Percentiles rank a stretch among this genome's conserved stretches.
Evolutionary conservation across 1,284 basidiomycete genomes (phyloP).

Genomic region (Ustilago sp.): DNA sequence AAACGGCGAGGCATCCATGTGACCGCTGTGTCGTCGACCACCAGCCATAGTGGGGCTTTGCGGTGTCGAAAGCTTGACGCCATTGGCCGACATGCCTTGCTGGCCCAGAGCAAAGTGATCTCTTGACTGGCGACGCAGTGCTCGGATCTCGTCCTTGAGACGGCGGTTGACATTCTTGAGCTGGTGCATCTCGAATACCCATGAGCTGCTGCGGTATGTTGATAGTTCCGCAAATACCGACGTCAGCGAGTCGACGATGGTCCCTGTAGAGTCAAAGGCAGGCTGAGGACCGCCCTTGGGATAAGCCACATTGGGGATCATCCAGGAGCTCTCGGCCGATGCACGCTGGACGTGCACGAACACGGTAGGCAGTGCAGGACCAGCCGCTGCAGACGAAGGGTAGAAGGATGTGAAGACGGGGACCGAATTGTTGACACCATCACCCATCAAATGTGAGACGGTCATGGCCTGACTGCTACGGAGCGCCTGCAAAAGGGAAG

Average conservation of each 20-base stretch:
- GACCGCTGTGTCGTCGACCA: slow-evolving; percentile 27
- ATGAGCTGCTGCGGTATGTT: slow-evolving; percentile 55
- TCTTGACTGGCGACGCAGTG: slow-evolving; percentile 45
- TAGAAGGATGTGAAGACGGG: slow-evolving; percentile 61
- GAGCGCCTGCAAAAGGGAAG: slow-evolving; percentile 56
- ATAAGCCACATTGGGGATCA: slow-evolving; percentile 50
- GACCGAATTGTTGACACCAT: slow-evolving; percentile 40
- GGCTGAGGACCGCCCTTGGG: slow-evolving; percentile 50
- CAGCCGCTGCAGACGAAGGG: slow-evolving; percentile 53
- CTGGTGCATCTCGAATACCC: slow-evolving; percentile 66
- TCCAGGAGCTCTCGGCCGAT: slow-evolving; percentile 49
- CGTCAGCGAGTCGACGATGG: slow-evolving; percentile 45
- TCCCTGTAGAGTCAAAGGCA: slow-evolving; percentile 43
- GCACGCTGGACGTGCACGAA: slow-evolving; percentile 56
- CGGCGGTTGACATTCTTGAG: slow-evolving; percentile 64
- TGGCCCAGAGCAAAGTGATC: slow-evolving; percentile 28
- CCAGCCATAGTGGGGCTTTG: slow-evolving; percentile 26
- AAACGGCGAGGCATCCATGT: slow-evolving; percentile 13
- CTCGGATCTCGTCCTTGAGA: slow-evolving; percentile 61
- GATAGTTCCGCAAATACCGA: slow-evolving; percentile 64
- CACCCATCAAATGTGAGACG: slow-evolving; percentile 56
- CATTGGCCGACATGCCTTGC: slow-evolving; percentile 13
- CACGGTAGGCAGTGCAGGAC: slow-evolving; percentile 51
- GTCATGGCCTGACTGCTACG: slow-evolving; percentile 48
- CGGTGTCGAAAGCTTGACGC: slow-evolving; percentile 26